These are phyloP conservation scores for Phoenix roebelenii DNA, from an alignment of 176 grass and related monocot genomes.

Conservation along the genomic window DNA sequence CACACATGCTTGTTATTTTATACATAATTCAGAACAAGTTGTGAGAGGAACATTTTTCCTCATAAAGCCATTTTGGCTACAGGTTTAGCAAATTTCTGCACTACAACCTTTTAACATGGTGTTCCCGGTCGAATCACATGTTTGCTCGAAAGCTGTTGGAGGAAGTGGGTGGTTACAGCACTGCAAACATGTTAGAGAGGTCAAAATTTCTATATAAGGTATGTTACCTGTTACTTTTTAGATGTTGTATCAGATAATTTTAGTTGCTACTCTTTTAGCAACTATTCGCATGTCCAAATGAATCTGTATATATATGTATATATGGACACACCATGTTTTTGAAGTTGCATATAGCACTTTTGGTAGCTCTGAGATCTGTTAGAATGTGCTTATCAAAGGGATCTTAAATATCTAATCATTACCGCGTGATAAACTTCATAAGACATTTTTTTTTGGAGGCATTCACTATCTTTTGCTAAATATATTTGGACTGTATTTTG, in stretches of 20 bases:
- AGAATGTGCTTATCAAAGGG: no score
- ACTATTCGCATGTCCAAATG: no score
- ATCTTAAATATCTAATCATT: no score
- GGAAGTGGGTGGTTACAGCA: conserved; percentile 27
- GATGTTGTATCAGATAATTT: not conserved
- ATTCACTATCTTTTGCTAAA: conserved; percentile 14
- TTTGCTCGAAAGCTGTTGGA: conserved; percentile 40
- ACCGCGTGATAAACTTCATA: no score
- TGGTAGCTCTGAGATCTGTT: no score
- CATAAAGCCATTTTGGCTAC: not conserved
- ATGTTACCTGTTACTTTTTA: not conserved
- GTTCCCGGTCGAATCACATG: conserved; percentile 38
- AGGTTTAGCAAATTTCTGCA: conserved; percentile 63
- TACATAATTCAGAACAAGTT: not conserved
- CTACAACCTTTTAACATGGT: conserved; percentile 42
- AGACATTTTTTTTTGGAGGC: not conserved
- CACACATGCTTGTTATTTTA: no score
- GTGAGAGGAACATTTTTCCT: no score
- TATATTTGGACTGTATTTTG: conserved; percentile 19
- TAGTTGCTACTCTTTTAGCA: no score
- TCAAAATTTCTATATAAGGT: conserved; percentile 60
- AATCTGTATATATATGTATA: no score
- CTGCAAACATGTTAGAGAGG: conserved; percentile 29
- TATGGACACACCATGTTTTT: no score
- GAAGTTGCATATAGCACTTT: no score